Evolutionary conservation across 2,329 filamentous ascomycete species (phyloP), one percentile per base, ranked within the genome.

Genomic region (Claviceps sorghi): DNA sequence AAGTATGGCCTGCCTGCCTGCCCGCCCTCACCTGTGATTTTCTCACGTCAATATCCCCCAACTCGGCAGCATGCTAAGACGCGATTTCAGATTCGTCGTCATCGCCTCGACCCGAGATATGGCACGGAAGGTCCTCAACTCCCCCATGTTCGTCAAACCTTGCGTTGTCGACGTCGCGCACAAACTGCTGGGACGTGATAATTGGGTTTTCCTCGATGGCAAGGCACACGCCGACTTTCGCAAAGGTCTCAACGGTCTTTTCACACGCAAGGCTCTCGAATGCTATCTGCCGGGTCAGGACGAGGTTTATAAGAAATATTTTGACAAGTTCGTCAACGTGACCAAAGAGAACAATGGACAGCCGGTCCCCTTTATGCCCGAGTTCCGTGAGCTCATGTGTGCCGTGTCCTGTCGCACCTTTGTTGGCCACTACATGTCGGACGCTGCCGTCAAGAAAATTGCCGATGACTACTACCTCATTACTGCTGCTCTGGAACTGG

Each of bases 181-280:
- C 71, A 97, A 97, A 74, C 85, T 98, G 49, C 82, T 98, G 50
- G 87, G 93, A 54, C 79, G 83, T 55, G 84, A 86, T 62, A 96
- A 96, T 74, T 98, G 90, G 88, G 93, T 97, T 19, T 97, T 97
- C 72, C 75, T 98, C 58, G 91, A 97, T 65, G 93, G 93, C 64
- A 94, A 90, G 72, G 82, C 83, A 41, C 93, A 98, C 63, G 88
- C 95, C 59, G 93, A 97, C 64, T 98, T 93, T 72, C 90, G 93
- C 67, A 97, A 96, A 74, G 93, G 93, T 51, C 76, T 98, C 59
- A 97, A 96, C 68, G 84, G 84, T 54, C 79, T 97, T 30, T 98
- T 98, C 74, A 97, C 91, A 45, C 87, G 89, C 65, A 82, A 86
- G 66, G 88, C 91, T 21, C 80, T 98, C 62, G 84, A 88, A 60